phyloP scores from a whole-genome alignment of 768 basidiomycete species.

The Suillus subluteus region DNA sequence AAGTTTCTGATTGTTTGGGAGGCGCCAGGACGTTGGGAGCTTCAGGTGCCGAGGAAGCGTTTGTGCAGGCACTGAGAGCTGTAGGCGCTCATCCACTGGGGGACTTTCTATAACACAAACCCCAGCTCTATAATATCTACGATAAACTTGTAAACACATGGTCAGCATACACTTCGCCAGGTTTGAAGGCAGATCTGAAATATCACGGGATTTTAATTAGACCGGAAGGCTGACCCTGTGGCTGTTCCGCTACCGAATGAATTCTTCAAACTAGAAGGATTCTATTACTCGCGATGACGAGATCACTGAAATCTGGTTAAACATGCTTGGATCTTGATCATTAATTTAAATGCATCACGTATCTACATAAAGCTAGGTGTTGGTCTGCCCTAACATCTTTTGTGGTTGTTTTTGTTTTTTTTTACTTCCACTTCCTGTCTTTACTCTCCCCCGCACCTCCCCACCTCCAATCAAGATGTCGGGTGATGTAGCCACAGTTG shows the following conservation, averaged over 20 bases:
- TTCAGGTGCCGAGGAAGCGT: neutral
- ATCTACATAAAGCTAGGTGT: conserved; percentile 27
- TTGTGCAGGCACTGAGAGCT: neutral
- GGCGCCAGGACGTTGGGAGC: neutral
- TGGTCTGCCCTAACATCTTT: neutral
- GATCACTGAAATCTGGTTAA: neutral
- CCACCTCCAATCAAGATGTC: conserved; percentile 18
- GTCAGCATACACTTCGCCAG: neutral
- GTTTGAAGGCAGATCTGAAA: neutral
- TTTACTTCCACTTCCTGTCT: conserved; percentile 33
- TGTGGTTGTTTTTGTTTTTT: conserved; percentile 13
- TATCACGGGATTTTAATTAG: neutral
- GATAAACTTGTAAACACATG: too few relatives aligned
- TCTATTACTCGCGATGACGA: neutral
- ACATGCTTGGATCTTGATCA: conserved; percentile 15
- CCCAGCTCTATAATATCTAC: neutral
- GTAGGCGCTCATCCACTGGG: neutral
- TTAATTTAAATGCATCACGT: conserved; percentile 38
- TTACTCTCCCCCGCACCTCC: conserved; percentile 20
- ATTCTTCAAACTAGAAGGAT: conserved; percentile 7
- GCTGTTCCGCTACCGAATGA: neutral
- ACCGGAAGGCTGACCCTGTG: neutral
- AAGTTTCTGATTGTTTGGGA: neutral
- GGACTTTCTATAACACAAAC: neutral
- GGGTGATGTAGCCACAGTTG: conserved; percentile 36